Evolutionary conservation across 805 yeast species (phyloP), one percentile per base, ranked within the genome.

Genomic region (Pichia nanzhaoensis): DNA sequence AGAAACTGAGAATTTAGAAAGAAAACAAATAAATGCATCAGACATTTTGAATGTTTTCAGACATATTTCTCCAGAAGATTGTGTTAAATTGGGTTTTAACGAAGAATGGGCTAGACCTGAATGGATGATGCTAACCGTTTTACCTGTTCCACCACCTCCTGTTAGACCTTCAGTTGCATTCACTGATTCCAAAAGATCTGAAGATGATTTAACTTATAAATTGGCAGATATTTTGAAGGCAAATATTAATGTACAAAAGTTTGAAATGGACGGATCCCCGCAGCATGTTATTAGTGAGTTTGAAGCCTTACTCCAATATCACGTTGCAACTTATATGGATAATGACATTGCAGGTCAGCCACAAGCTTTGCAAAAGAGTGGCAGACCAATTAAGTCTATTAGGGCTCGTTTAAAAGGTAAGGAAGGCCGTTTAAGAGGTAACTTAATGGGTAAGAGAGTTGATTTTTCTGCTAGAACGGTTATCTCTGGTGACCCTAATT

Each of bases 341-440:
- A 93, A 93, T 65, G 98, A 93, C 69, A 93, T 93, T 67, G 99
- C 99, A 13, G 99, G 99, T 51, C 99, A 93, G 70, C 99, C 99
- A 0, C 99, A 91, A 66, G 99, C 99, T 30, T 75, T 93, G 51
- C 99, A 93, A 63, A 93, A 93, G 67, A 87, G 97, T 47, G 99
- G 99, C 47, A 84, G 99, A 68, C 99, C 99, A 2, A 95, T 93
- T 55, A 93, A 93, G 65, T 88, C 97, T 37, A 93, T 93, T 58
- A 82, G 99, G 70, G 98, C 99, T n/a, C 90, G 99, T 73, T 75
- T 93, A 58, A 93, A 93, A 83, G 99, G 99, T 72, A 93, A 93
- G 59, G 99, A 93, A 71, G 99, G 99, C 50, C 90, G 99, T 73
- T 80, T 93, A 52, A 83, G 99, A 77, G 98, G 98, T 62, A 93